Evolutionary conservation across 441 rosid genomes (phyloP), one percentile per base, ranked within the genome.

Genomic region (Viola pubescens): DNA sequence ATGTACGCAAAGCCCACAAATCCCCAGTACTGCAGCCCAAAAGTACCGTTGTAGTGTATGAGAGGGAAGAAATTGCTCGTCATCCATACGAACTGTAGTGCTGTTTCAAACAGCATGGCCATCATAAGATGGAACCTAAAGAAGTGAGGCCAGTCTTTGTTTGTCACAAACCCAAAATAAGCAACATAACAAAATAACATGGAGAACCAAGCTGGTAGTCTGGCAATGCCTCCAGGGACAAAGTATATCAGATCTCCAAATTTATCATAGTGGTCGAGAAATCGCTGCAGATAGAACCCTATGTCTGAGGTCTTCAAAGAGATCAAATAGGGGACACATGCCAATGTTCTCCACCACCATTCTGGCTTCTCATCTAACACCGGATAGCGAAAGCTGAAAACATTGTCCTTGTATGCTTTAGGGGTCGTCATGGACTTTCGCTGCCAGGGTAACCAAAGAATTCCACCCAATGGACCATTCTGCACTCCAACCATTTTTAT

Each of bases 321-420:
- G 54, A 91, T 68, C 65, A 83, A 39, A 62, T 86, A 88, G 37
- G 96, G 92, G 34, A 81, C 48, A 58, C 81, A 73, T 48, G 96
- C 84, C 52, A 86, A 61, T 19, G 90, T 84, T 63, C 96, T 83
- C 85, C 87, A 79, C 90, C 87, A 84, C 95, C 95, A 90, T 48
- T 82, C 84, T 41, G 88, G 95, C 62, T 81, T 84, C 75, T 78
- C 81, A 1, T 52, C 46, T 47, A 79, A 59, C 59, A 61, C 70
- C 10, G 90, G 92, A 47, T 69, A 65, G 43, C 69, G 77, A 59
- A 85, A 70, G 63, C 75, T 70, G 64, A 81, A 80, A 43, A 77
- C 54, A 7, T 81, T 75, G 40, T 72, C 71, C 68, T 74, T 70
- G 12, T 59, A 61, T 14, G 79, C 95, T 63, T 62, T 70, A 0